Percentiles rank a stretch among this genome's conserved stretches.
These are phyloP conservation scores for Phascolomyces articulosus DNA, from an alignment of 371 early-diverging fungal species.

Conservation along the genomic window DNA sequence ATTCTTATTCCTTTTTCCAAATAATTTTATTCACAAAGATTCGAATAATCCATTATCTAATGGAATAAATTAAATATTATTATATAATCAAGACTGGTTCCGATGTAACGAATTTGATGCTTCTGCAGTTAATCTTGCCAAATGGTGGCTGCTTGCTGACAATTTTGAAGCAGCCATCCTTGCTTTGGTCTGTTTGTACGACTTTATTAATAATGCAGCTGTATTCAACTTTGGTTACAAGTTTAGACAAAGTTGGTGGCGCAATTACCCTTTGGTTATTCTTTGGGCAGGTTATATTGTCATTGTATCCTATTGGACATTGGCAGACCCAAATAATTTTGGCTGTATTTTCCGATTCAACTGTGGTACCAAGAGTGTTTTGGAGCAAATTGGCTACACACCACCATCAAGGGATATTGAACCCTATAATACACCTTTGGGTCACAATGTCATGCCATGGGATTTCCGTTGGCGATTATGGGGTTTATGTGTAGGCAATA, in stretches of 20 bases:
- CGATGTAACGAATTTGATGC: conserved; percentile 75
- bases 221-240: conserved; percentile 68
- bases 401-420: conserved; percentile 54
- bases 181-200: conserved; percentile 59
- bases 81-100: conserved; percentile 52
- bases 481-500: conserved; percentile 46
- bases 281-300: conserved; percentile 56
- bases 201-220: conserved; percentile 63
- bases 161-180: conserved; percentile 71
- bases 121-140: conserved; percentile 55
- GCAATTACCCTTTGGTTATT: conserved; percentile 61
- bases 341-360: conserved; percentile 75
- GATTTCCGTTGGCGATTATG: conserved; percentile 55
- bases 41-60: no score
- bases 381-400: conserved; percentile 53
- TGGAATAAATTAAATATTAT: no score
- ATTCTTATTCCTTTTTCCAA: not conserved
- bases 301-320: conserved; percentile 62
- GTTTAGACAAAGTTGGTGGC: conserved; percentile 62
- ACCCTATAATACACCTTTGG: conserved; percentile 60
- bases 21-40: no score
- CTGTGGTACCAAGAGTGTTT: conserved; percentile 65
- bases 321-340: conserved; percentile 76
- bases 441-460: conserved; percentile 75
- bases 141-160: conserved; percentile 83